Conservation (phyloP, 352 stramenopile genomes). For the Pythium sukuiense region DNA sequence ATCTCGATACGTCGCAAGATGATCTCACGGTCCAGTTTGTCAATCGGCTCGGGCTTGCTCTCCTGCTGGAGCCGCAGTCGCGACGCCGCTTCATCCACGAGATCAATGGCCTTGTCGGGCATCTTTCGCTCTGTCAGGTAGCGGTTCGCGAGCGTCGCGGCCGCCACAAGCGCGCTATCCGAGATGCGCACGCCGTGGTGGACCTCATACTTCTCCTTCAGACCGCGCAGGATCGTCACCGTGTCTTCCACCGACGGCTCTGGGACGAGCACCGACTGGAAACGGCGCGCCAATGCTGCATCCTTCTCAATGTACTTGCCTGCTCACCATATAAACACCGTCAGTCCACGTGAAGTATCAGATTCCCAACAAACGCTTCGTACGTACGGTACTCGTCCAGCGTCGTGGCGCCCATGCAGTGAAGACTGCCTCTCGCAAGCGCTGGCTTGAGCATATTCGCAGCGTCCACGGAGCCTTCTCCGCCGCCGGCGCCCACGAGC, state of each 20-base stretch:
- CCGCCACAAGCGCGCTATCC: conserved; percentile 92
- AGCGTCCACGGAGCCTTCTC: conserved; percentile 94
- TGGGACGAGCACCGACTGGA: conserved; percentile 95
- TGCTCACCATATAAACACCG: conserved; percentile 31
- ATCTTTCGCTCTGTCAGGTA: conserved; percentile 93
- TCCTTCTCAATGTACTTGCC: conserved; percentile 98
- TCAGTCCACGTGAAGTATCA: too few relatives aligned
- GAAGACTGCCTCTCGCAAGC: conserved; percentile 94
- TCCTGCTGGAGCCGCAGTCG: conserved; percentile 94
- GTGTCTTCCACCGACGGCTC: conserved; percentile 95
- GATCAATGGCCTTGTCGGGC: conserved; percentile 95
- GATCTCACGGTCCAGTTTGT: conserved; percentile 93
- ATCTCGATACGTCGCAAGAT: conserved; percentile 96
- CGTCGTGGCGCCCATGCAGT: conserved; percentile 98
- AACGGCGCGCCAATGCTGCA: conserved; percentile 96
- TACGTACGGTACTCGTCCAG: conserved; percentile 93
- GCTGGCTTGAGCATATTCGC: conserved; percentile 98
- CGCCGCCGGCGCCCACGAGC: conserved; percentile 94
- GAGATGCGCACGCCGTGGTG: conserved; percentile 96
- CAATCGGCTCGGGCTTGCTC: conserved; percentile 95
- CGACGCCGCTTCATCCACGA: conserved; percentile 93
- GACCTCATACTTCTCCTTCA: conserved; percentile 96
- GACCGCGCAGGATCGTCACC: conserved; percentile 94
- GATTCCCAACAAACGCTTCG: too few relatives aligned
- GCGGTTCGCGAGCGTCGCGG: conserved; percentile 92